Conservation (phyloP, 768 basidiomycete genomes). For the Sutorius australiensis region DNA sequence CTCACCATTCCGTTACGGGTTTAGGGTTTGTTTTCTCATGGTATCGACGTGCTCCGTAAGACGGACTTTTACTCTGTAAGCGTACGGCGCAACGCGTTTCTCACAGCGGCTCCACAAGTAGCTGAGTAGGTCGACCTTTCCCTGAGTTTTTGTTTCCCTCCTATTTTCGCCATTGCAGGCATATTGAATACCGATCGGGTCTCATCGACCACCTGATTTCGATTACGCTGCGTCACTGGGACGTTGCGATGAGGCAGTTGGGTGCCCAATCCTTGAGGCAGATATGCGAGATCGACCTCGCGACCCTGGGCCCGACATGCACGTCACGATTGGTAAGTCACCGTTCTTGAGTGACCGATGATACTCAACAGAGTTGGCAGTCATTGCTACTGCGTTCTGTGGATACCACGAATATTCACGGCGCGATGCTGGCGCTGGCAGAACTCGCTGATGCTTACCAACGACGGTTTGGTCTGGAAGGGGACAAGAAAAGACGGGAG, state of each 20-base stretch:
- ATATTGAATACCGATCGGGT: slow-evolving; percentile 65
- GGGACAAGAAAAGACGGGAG: slow-evolving; percentile 39
- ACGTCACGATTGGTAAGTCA: slow-evolving; percentile 50
- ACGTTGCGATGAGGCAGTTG: slow-evolving; percentile 69
- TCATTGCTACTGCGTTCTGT: slow-evolving; percentile 53
- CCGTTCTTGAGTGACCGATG: slow-evolving; percentile 5
- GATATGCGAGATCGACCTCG: slow-evolving; percentile 62
- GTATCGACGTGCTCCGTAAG: slow-evolving; percentile 87
- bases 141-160: slow-evolving; percentile 1
- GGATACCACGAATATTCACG: slow-evolving; percentile 75
- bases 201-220: slow-evolving; percentile 71
- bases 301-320: slow-evolving; percentile 47
- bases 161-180: slow-evolving; percentile 43
- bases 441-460: slow-evolving; percentile 67
- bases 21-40: slow-evolving; percentile 87
- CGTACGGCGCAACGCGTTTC: slow-evolving; percentile 76
- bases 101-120: slow-evolving; percentile 81
- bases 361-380: slow-evolving; percentile 35
- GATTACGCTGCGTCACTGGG: slow-evolving; percentile 87
- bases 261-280: slow-evolving; percentile 71
- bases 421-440: slow-evolving; percentile 67
- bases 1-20: slow-evolving; percentile 19
- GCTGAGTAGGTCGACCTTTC: slow-evolving; percentile 61
- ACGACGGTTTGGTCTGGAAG: slow-evolving; percentile 26
- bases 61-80: slow-evolving; percentile 96